Percentiles rank a stretch among this genome's conserved stretches.
Conservation (phyloP, 768 basidiomycete genomes). For the Strobilomyces dryophilus region DNA sequence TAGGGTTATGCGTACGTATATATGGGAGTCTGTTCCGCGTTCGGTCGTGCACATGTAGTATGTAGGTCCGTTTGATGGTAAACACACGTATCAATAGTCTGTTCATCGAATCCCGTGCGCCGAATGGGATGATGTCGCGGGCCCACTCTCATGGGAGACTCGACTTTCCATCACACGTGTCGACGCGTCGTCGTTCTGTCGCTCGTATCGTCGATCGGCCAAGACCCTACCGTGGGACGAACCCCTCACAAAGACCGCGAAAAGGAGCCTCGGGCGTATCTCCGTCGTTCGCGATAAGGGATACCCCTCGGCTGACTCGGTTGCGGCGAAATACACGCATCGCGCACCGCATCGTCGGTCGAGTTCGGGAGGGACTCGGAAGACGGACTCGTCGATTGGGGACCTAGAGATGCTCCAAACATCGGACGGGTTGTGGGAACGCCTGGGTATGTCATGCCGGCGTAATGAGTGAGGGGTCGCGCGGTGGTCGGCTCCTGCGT, state of each 20-base stretch:
- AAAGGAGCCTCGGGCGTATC: neutral
- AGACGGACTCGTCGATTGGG: too few relatives aligned
- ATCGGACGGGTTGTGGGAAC: too few relatives aligned
- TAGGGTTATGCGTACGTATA: neutral
- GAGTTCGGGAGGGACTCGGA: too few relatives aligned
- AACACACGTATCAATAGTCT: neutral
- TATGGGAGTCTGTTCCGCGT: neutral
- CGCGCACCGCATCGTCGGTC: neutral
- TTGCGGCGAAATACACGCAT: neutral
- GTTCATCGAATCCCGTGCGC: neutral
- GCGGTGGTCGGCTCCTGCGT: too few relatives aligned
- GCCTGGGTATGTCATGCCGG: too few relatives aligned
- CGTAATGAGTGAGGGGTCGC: too few relatives aligned
- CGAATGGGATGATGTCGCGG: neutral
- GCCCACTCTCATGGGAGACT: neutral
- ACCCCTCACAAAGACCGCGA: neutral
- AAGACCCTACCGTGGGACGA: neutral
- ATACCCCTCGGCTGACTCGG: neutral
- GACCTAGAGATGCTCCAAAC: too few relatives aligned
- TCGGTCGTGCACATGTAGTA: neutral
- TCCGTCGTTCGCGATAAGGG: neutral
- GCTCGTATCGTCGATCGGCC: neutral
- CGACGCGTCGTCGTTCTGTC: too few relatives aligned
- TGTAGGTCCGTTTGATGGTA: neutral
- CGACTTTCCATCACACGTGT: neutral